These are phyloP conservation scores for Fusarium camptoceras DNA, from an alignment of 2,329 filamentous ascomycete genomes.

Conservation along the genomic window DNA sequence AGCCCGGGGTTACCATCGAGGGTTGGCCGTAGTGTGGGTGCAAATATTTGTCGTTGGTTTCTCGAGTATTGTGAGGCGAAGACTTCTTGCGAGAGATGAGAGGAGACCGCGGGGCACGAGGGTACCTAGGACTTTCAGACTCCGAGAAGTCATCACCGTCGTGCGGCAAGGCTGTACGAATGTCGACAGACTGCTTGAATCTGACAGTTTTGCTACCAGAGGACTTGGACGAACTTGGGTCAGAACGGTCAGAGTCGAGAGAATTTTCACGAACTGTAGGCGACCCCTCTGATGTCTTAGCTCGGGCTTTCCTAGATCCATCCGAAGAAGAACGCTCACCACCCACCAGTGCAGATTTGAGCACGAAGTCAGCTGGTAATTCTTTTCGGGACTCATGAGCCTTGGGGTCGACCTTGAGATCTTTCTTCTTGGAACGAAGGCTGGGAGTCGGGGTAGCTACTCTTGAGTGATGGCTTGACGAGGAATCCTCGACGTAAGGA, in stretches of 20 bases:
- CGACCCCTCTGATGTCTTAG: not conserved
- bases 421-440: not conserved
- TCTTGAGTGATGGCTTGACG: conserved; percentile 23
- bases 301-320: conserved; percentile 1
- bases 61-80: not conserved
- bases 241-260: conserved; percentile 36
- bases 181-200: conserved; percentile 42
- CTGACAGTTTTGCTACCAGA: conserved; percentile 45
- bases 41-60: conserved; percentile 3
- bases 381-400: not conserved
- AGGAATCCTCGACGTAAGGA: conserved; percentile 47
- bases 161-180: conserved; percentile 25
- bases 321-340: conserved; percentile 18
- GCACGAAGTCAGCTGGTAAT: not conserved
- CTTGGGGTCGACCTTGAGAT: not conserved
- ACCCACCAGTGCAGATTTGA: conserved; percentile 4
- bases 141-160: conserved; percentile 28
- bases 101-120: conserved; percentile 26
- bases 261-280: conserved; percentile 20
- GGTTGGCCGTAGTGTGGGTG: conserved; percentile 19
- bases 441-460: not conserved
- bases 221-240: conserved; percentile 40
- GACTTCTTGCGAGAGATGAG: conserved; percentile 24
- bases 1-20: conserved; percentile 1
- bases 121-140: conserved; percentile 8